Conservation (phyloP, 805 yeast genomes). For the Starmerella floris region DNA sequence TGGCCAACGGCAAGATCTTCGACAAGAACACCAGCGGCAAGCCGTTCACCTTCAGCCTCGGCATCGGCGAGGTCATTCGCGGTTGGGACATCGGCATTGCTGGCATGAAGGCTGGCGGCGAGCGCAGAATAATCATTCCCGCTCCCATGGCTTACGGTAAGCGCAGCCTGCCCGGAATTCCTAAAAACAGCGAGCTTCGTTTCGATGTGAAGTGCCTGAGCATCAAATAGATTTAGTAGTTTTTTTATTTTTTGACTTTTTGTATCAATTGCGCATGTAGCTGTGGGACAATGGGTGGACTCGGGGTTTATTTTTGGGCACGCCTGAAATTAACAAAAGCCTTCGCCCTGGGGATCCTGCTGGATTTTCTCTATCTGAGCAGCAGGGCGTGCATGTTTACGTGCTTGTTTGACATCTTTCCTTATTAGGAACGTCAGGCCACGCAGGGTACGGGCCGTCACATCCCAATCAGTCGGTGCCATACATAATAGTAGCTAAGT, state of each 20-base stretch:
- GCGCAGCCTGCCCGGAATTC: slow-evolving; percentile 89
- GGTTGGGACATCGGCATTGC: slow-evolving; percentile 99
- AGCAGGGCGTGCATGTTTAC: too few relatives aligned
- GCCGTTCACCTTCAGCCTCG: slow-evolving; percentile 82
- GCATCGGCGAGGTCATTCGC: slow-evolving; percentile 96
- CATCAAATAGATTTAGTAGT: slow-evolving; percentile 45
- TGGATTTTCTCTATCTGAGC: too few relatives aligned
- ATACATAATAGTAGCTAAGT: too few relatives aligned
- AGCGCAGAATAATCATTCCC: slow-evolving; percentile 93
- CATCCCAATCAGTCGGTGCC: too few relatives aligned
- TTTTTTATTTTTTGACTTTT: too few relatives aligned
- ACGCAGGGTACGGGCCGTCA: too few relatives aligned
- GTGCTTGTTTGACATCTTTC: too few relatives aligned
- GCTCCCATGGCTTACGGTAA: slow-evolving; percentile 94
- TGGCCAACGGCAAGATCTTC: slow-evolving; percentile 88
- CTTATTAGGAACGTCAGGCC: too few relatives aligned
- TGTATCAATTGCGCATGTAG: too few relatives aligned
- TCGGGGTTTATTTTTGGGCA: not conserved
- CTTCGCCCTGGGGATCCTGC: too few relatives aligned
- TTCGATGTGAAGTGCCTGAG: slow-evolving; percentile 90
- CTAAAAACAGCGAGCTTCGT: slow-evolving; percentile 91
- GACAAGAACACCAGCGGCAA: slow-evolving; percentile 96
- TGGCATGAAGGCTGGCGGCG: slow-evolving; percentile 98
- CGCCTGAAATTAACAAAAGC: too few relatives aligned
- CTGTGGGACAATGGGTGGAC: too few relatives aligned